Evolutionary conservation across 495 filamentous ascomycete species (phyloP).

Genomic region (Penicillium egyptiacum): DNA sequence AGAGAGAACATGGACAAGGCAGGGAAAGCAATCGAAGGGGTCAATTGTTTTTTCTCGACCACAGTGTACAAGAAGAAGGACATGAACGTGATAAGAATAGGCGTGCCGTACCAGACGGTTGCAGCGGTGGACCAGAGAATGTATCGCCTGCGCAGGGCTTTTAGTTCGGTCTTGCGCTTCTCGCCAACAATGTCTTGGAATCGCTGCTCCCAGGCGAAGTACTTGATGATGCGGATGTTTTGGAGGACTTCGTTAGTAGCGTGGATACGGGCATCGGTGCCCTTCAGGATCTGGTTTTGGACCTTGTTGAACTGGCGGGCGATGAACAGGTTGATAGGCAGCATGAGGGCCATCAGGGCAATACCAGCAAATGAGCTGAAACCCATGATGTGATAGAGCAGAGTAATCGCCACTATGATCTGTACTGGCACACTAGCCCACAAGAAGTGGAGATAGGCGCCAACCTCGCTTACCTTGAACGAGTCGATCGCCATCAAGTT

Average conservation of each 20-base stretch:
- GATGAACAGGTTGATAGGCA: slow-evolving; percentile 86
- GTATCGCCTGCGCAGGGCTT: slow-evolving; percentile 75
- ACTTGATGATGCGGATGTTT: slow-evolving; percentile 99
- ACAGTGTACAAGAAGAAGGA: slow-evolving; percentile 92
- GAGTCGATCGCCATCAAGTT: slow-evolving; percentile 99
- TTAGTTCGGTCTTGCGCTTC: slow-evolving; percentile 77
- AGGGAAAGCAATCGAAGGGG: slow-evolving; percentile 94
- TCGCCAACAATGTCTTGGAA: slow-evolving; percentile 86
- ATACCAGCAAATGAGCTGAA: slow-evolving; percentile 93
- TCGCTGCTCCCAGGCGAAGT: slow-evolving; percentile 96
- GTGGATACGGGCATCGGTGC: slow-evolving; percentile 95
- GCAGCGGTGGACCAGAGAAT: slow-evolving; percentile 89
- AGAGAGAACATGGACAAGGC: slow-evolving; percentile 94
- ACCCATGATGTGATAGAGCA: slow-evolving; percentile 88
- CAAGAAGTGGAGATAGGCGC: slow-evolving; percentile 88
- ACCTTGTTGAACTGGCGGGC: slow-evolving; percentile 78
- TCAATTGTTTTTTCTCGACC: slow-evolving; percentile 83
- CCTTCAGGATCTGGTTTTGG: slow-evolving; percentile 88
- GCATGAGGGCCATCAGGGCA: slow-evolving; percentile 80
- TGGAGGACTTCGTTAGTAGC: slow-evolving; percentile 95
- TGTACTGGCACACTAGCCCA: slow-evolving; percentile 84
- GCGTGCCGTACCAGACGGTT: slow-evolving; percentile 94
- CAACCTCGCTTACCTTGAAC: slow-evolving; percentile 94
- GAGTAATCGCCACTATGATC: slow-evolving; percentile 66
- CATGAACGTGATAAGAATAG: slow-evolving; percentile 92